Percentiles rank a stretch among this genome's conserved stretches.
Conservation (phyloP, 1,284 basidiomycete species). For the Marasmius oreades region DNA sequence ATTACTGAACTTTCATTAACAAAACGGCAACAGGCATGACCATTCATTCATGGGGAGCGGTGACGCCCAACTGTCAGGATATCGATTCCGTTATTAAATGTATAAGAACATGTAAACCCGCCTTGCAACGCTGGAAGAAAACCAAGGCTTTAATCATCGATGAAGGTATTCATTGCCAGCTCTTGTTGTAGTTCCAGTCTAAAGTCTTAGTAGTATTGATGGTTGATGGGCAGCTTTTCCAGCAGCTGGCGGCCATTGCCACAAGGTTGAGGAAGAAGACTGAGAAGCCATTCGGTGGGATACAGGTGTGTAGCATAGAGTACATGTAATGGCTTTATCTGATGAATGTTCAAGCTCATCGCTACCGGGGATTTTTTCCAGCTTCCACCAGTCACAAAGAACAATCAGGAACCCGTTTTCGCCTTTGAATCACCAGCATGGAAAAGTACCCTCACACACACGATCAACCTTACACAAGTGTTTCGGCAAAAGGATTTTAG, state of each 20-base stretch:
- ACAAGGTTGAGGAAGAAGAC: constrained; percentile 12
- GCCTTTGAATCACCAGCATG: constrained; percentile 80
- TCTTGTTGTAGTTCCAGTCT: neutral
- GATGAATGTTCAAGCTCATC: constrained; percentile 57
- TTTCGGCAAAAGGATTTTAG: constrained; percentile 58
- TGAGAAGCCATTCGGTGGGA: constrained; percentile 15
- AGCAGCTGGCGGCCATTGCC: constrained; percentile 13
- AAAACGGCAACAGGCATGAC: constrained; percentile 44
- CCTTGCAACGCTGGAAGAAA: constrained; percentile 55
- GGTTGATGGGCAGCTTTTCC: constrained; percentile 24
- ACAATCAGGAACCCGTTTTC: constrained; percentile 38
- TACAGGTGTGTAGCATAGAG: constrained; percentile 23
- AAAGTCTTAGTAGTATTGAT: constrained; percentile 6
- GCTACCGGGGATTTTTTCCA: constrained; percentile 91
- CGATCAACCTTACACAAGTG: constrained; percentile 73
- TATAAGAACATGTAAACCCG: constrained; percentile 52
- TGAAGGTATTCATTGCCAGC: constrained; percentile 49
- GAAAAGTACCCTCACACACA: constrained; percentile 62
- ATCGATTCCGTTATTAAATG: constrained; percentile 55
- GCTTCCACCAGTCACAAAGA: constrained; percentile 66
- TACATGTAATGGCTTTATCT: neutral
- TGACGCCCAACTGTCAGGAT: constrained; percentile 60
- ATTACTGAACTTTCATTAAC: neutral
- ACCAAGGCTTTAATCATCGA: constrained; percentile 79
- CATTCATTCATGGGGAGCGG: constrained; percentile 78